phyloP scores from a whole-genome alignment of 2,329 filamentous ascomycete genomes.

The Beauveria scarabaeidicola region DNA sequence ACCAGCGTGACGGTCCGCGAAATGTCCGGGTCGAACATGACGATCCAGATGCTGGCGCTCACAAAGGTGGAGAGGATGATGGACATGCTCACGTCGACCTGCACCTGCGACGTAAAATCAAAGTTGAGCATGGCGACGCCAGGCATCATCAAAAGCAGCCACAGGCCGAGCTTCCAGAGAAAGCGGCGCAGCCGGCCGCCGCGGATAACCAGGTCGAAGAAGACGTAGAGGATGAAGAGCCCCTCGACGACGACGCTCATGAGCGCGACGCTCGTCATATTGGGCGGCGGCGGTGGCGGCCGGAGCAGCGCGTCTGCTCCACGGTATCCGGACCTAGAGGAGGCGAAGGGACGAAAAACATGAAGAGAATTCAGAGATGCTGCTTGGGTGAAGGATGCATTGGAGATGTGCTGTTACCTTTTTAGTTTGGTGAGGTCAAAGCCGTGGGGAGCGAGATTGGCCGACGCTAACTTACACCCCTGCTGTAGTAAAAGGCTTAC shows the following conservation, averaged over 20 bases:
- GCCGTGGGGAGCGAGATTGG: neutral
- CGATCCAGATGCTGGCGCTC: slow-evolving; percentile 1
- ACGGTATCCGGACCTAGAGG: neutral
- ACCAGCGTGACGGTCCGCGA: neutral
- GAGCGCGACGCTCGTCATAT: neutral
- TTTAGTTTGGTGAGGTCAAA: neutral
- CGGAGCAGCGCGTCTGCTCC: neutral
- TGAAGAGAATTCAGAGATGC: neutral
- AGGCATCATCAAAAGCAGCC: neutral
- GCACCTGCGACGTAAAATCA: slow-evolving; percentile 5
- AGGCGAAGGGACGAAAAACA: neutral
- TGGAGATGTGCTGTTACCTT: neutral
- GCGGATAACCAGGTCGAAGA: neutral
- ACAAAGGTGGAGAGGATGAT: neutral
- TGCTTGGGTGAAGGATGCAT: neutral
- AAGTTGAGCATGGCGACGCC: slow-evolving; percentile 1
- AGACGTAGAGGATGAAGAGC: neutral
- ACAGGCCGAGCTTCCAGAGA: slow-evolving; percentile 3
- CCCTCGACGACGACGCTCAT: neutral
- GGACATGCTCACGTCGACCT: neutral
- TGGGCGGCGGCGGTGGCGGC: neutral
- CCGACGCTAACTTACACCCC: too few relatives aligned
- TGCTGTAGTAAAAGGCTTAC: too few relatives aligned
- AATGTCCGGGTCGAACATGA: slow-evolving; percentile 2
- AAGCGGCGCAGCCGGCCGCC: neutral